These are phyloP conservation scores for Geotrichum klebahnii DNA, from an alignment of 1,139 yeast species.

Conservation along the genomic window DNA sequence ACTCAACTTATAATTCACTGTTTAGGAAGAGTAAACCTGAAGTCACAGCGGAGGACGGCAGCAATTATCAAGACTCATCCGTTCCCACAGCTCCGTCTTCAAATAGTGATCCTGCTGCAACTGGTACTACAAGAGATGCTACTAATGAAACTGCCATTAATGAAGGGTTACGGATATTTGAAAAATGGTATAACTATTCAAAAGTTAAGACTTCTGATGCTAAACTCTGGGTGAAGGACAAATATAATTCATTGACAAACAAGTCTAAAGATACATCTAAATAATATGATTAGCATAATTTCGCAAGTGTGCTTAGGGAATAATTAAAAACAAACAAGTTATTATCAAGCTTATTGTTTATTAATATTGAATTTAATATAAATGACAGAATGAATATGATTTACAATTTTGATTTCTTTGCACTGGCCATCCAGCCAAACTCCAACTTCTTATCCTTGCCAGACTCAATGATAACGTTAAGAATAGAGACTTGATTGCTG, in stretches of 20 bases:
- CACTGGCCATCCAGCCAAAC: constrained; percentile 61
- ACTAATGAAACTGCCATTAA: no score
- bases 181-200: constrained; percentile 24
- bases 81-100: background rate
- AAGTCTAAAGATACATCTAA: background rate
- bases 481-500: constrained; percentile 43
- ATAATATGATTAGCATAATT: no score
- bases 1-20: constrained; percentile 37
- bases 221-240: constrained; percentile 19
- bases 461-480: constrained; percentile 56
- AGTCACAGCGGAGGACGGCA: constrained; percentile 20
- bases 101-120: constrained; percentile 24
- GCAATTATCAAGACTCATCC: constrained; percentile 20
- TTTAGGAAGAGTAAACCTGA: constrained; percentile 21
- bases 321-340: no score
- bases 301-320: no score
- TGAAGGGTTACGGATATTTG: no score
- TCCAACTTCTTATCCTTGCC: constrained; percentile 52
- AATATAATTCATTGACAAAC: constrained; percentile 11
- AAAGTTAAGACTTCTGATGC: constrained; percentile 17
- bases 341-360: no score
- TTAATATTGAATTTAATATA: no score
- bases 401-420: constrained; percentile 31
- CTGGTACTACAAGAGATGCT: constrained; percentile 21
- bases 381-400: no score